A percentile compares a stretch with the other conserved stretches of the same genome.
phyloP scores from a whole-genome alignment of 2,329 filamentous ascomycete genomes.

The Phoma sp. region DNA sequence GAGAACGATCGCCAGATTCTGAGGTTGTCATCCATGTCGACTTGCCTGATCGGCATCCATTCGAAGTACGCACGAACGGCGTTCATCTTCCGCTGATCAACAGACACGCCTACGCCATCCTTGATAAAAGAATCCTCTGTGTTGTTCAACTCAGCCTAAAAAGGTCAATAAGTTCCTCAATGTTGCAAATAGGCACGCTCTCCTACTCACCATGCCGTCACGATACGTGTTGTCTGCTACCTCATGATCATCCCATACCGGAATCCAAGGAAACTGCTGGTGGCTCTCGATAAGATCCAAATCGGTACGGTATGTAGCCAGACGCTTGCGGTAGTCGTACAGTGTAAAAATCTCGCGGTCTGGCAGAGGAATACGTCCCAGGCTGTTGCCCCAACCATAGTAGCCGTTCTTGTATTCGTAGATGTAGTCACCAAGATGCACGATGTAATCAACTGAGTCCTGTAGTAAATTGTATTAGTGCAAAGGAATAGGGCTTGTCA shows the following conservation, averaged over 20 bases:
- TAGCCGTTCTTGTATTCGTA: slow-evolving; percentile 52
- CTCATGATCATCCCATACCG: slow-evolving; percentile 57
- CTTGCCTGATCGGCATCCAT: slow-evolving; percentile 55
- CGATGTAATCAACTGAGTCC: slow-evolving; percentile 50
- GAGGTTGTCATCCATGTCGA: slow-evolving; percentile 55
- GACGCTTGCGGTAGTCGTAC: slow-evolving; percentile 54
- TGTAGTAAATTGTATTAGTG: slow-evolving; percentile 5
- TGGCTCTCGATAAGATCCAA: slow-evolving; percentile 51
- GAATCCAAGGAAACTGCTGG: slow-evolving; percentile 53
- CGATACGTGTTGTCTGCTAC: slow-evolving; percentile 53
- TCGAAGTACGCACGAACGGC: slow-evolving; percentile 56
- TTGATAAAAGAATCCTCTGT: slow-evolving; percentile 53
- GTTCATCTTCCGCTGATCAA: slow-evolving; percentile 57
- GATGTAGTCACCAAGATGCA: slow-evolving; percentile 55
- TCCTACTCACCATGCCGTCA: slow-evolving; percentile 42
- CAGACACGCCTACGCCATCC: slow-evolving; percentile 47
- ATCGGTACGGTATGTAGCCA: slow-evolving; percentile 52
- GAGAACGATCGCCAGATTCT: slow-evolving; percentile 54
- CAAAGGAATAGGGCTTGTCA: too few species aligned
- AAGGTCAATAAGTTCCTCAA: slow-evolving; percentile 46
- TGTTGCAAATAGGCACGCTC: too few species aligned
- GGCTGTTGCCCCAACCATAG: slow-evolving; percentile 45
- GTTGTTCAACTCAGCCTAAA: slow-evolving; percentile 50
- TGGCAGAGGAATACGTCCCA: slow-evolving; percentile 43
- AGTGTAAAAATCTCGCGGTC: slow-evolving; percentile 50